These are phyloP conservation scores for Emmonsia crescens DNA, from an alignment of 2,329 filamentous ascomycete genomes.

Conservation along the genomic window DNA sequence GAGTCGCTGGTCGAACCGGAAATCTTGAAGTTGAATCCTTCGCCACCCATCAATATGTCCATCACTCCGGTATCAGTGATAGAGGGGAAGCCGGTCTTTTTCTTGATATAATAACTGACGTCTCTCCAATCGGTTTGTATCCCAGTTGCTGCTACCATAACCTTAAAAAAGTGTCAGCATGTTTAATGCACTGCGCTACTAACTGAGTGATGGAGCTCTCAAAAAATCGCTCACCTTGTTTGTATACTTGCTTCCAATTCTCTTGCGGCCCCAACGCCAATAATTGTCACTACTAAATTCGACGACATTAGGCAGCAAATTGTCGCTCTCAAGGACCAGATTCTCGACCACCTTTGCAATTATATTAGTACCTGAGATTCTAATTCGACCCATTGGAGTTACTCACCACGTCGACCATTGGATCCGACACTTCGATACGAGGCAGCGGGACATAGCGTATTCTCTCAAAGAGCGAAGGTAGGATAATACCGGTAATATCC, in stretches of 20 bases:
- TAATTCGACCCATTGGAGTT: background rate
- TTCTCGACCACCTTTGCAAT: slow-evolving; percentile 63
- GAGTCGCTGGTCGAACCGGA: slow-evolving; percentile 72
- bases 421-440: slow-evolving; percentile 83
- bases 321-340: slow-evolving; percentile 88
- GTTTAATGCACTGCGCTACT: background rate
- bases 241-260: slow-evolving; percentile 65
- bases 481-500: slow-evolving; percentile 75
- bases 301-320: slow-evolving; percentile 84
- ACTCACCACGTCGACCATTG: slow-evolving; percentile 60
- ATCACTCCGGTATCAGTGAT: slow-evolving; percentile 79
- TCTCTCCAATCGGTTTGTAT: slow-evolving; percentile 87
- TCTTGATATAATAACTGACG: slow-evolving; percentile 89
- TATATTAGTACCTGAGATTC: background rate
- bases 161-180: slow-evolving; percentile 11
- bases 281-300: slow-evolving; percentile 90
- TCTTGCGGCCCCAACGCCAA: slow-evolving; percentile 89
- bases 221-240: slow-evolving; percentile 46
- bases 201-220: background rate
- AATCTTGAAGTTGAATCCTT: slow-evolving; percentile 85
- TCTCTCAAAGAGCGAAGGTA: slow-evolving; percentile 73
- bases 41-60: slow-evolving; percentile 77
- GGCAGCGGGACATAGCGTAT: slow-evolving; percentile 86
- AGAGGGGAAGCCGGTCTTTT: slow-evolving; percentile 84
- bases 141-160: slow-evolving; percentile 77